phyloP scores from a whole-genome alignment of 202 grass and related monocot genomes.

The Zizania palustris region DNA sequence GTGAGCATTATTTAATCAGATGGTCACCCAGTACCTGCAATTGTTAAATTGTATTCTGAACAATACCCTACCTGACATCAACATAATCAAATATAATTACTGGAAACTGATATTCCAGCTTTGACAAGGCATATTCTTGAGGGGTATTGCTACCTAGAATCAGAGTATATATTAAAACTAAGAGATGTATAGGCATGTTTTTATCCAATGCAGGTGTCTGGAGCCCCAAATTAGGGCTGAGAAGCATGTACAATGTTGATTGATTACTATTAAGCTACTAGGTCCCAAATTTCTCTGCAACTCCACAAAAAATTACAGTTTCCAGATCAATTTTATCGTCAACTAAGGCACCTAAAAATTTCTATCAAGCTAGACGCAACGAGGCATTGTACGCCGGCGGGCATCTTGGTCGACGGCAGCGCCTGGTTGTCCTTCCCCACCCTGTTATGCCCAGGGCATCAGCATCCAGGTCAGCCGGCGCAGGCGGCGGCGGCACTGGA shows the following conservation, averaged over 20 bases:
- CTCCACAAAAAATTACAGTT: slow-evolving; percentile 35
- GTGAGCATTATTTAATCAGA: neutral
- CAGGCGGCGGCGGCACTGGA: slow-evolving; percentile 2
- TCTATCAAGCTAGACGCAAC: slow-evolving; percentile 48
- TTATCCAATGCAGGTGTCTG: slow-evolving; percentile 33
- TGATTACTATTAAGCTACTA: slow-evolving; percentile 29
- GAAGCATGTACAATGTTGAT: slow-evolving; percentile 36
- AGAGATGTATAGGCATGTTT: slow-evolving; percentile 26
- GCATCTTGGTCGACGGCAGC: slow-evolving; percentile 67
- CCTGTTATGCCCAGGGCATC: slow-evolving; percentile 46
- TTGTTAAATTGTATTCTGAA: neutral
- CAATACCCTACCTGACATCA: neutral
- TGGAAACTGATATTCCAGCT: neutral
- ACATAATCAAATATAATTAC: slow-evolving; percentile 15
- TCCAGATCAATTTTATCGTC: slow-evolving; percentile 26
- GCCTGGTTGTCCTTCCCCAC: slow-evolving; percentile 82
- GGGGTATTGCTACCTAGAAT: slow-evolving; percentile 34
- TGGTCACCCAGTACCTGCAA: neutral
- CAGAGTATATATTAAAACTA: slow-evolving; percentile 18
- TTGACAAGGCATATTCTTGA: slow-evolving; percentile 1
- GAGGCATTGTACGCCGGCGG: slow-evolving; percentile 47
- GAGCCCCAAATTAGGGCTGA: slow-evolving; percentile 36
- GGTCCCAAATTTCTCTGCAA: slow-evolving; percentile 35
- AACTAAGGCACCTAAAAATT: slow-evolving; percentile 46
- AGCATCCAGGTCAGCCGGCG: slow-evolving; percentile 38